phyloP scores from a whole-genome alignment of 345 rosid species.

The Gossypium bickii region DNA sequence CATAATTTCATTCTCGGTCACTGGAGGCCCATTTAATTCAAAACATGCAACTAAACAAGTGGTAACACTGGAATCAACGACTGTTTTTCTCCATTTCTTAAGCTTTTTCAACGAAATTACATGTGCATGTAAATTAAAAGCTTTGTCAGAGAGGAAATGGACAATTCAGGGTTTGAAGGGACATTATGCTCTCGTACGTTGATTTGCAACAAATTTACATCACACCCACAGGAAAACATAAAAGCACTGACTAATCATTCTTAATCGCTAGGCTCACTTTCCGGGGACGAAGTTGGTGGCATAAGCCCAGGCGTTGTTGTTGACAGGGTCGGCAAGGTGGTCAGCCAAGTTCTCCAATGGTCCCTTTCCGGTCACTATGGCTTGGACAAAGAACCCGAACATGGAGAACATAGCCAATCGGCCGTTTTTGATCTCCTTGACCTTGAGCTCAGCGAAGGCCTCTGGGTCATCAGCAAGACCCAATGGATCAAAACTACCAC shows the following conservation, averaged over 20 bases:
- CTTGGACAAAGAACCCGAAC: conserved; percentile 85
- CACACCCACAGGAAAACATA: not conserved
- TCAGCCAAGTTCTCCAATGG: conserved; percentile 77
- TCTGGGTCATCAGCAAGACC: conserved; percentile 80
- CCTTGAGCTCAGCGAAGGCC: conserved; percentile 78
- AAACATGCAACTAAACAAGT: too few relatives aligned
- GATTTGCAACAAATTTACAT: not conserved
- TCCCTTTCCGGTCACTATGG: conserved; percentile 80
- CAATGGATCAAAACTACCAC: conserved; percentile 87
- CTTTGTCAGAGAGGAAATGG: not conserved
- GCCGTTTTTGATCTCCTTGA: conserved; percentile 78
- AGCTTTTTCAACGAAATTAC: too few relatives aligned
- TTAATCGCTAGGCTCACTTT: conserved; percentile 35
- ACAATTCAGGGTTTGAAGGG: not conserved
- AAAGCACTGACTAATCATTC: not conserved
- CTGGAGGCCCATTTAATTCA: too few relatives aligned
- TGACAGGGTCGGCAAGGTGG: conserved; percentile 79
- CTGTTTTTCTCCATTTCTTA: too few relatives aligned
- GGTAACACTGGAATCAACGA: too few relatives aligned
- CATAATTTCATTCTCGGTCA: too few relatives aligned
- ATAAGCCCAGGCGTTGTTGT: conserved; percentile 86
- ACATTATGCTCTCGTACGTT: not conserved
- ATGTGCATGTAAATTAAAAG: not conserved
- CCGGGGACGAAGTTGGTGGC: conserved; percentile 90
- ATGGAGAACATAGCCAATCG: conserved; percentile 87